Percentiles rank a stretch among this genome's conserved stretches.
Conservation (phyloP, 345 rosid species). For the Psidium guajava region DNA sequence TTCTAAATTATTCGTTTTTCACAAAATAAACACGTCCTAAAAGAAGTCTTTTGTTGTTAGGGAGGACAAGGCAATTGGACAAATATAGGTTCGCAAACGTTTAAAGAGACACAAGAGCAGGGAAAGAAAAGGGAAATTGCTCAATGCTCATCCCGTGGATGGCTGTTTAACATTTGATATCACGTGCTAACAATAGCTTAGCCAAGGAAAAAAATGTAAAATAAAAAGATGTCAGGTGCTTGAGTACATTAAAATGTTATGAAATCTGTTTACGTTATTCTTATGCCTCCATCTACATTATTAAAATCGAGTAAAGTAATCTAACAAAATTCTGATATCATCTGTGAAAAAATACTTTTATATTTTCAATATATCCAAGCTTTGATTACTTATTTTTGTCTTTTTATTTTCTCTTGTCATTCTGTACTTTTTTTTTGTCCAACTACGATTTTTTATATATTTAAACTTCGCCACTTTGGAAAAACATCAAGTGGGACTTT, state of each 20-base stretch:
- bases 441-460: not conserved
- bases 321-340: not conserved
- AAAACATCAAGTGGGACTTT: not conserved
- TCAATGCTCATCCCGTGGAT: not conserved
- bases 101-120: too few species aligned
- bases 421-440: not conserved
- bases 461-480: not conserved
- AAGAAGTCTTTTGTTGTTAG: too few species aligned
- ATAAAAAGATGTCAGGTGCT: not conserved
- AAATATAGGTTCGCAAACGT: too few species aligned
- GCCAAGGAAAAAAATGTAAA: too few species aligned
- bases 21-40: too few species aligned
- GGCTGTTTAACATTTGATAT: not conserved
- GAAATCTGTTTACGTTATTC: not conserved
- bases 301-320: too few species aligned
- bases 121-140: too few species aligned
- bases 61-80: too few species aligned
- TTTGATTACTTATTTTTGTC: not conserved
- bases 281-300: not conserved
- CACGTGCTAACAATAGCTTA: not conserved
- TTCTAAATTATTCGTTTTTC: too few species aligned
- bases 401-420: not conserved
- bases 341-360: not conserved
- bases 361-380: not conserved
- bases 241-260: not conserved